Percentiles rank a stretch among this genome's conserved stretches.
These are phyloP conservation scores for Penicillium sp. DNA, from an alignment of 2,329 filamentous ascomycete genomes.

Conservation along the genomic window DNA sequence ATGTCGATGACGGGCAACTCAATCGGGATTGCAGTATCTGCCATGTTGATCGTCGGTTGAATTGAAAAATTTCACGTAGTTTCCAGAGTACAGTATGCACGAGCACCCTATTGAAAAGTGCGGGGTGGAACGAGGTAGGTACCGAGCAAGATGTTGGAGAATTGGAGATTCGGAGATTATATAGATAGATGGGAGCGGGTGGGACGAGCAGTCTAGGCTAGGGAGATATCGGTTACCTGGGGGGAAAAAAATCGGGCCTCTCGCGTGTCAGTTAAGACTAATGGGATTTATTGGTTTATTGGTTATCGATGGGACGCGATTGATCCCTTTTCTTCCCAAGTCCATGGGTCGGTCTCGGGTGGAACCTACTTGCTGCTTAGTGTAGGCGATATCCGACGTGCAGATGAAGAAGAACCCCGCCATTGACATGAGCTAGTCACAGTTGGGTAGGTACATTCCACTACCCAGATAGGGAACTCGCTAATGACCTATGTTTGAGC, in stretches of 20 bases:
- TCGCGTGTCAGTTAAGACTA: constrained; percentile 18
- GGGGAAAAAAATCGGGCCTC: constrained; percentile 19
- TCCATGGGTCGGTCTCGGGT: not conserved
- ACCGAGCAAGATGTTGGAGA: not conserved
- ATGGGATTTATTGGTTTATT: too few relatives aligned
- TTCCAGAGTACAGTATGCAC: too few relatives aligned
- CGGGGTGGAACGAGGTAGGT: not conserved
- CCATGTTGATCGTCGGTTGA: constrained; percentile 24
- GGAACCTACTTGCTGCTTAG: not conserved
- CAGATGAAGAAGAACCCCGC: constrained; percentile 2
- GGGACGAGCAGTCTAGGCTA: constrained; percentile 5
- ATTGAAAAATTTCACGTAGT: too few relatives aligned
- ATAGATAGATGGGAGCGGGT: constrained; percentile 11
- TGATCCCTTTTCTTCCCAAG: not conserved
- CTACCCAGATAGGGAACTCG: not conserved
- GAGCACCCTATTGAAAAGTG: too few relatives aligned
- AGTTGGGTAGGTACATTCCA: constrained; percentile 1
- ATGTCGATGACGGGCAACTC: constrained; percentile 85
- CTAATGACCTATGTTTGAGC: too few relatives aligned
- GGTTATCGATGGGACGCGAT: constrained; percentile 11
- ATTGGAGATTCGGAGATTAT: constrained; percentile 13
- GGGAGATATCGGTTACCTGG: constrained; percentile 15
- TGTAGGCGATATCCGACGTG: constrained; percentile 26
- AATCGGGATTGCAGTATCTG: constrained; percentile 37
- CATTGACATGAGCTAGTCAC: not conserved